Evolutionary conservation across 2,329 filamentous ascomycete genomes (phyloP), one percentile per base, ranked within the genome.

Genomic region (Zarea fungicola): DNA sequence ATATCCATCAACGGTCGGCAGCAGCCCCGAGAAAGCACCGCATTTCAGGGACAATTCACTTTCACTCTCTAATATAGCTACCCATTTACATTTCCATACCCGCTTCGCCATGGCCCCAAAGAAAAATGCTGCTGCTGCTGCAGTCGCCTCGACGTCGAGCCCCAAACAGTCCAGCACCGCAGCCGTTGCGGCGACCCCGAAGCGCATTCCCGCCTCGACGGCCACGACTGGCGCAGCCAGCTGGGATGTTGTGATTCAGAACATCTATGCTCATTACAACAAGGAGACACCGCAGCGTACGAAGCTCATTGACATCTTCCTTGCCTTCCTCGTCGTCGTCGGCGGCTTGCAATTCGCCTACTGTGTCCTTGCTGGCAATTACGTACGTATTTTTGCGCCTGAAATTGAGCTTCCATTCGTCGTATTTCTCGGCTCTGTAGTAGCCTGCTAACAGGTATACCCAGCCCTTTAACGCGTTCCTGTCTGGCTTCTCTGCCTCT

Each of bases 391-490:
- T 44, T n/a, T 32, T 8, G 19, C 29, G 8, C 13, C 23, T 43
- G n/a, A 18, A 11, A 3, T 13, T 6, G 11, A n/a, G 5, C 4
- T 5, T 18, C 29, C 7, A 3, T 9, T 14, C 3, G 6, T 13
- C 18, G 19, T n/a, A n/a, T n/a, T n/a, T n/a, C n/a, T n/a, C n/a
- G n/a, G n/a, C 2, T 35, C 10, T 3, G 26, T 16, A 25, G 6
- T 13, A 9, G 8, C 19, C 53, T 50, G 28, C 58, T 65, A 52
- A 62, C 45, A 2, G 9, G 6, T 28, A 51, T 25, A 31, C 48
- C 52, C 62, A 97, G 92, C 93, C 93, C 9, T 99, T 99, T 78
- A 99, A 99, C 68, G 93, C 95, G 56, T 99, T 99, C 75, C 82
- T 99, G 26, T 89, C 91, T 26, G 95, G 93, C 41, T 99, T 99